Base-by-base conservation (phyloP, 306 rosid species). In the Morella rubra region DNA sequence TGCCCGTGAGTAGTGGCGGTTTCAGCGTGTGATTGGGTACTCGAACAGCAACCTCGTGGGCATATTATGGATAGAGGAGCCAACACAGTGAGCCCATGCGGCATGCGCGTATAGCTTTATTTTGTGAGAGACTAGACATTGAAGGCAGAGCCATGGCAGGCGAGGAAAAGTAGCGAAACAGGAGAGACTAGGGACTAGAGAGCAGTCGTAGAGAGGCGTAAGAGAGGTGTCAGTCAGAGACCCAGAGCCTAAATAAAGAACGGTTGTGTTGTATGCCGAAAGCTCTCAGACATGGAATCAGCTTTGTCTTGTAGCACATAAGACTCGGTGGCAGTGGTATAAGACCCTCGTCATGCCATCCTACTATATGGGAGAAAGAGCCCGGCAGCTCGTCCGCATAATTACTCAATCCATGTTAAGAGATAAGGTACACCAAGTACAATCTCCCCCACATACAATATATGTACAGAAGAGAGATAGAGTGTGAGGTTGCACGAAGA, bases 101-200 rank as follows among this genome's bases (percentile, higher is more conserved):
- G 45, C 76, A 71, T 71, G 76, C 76, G 76, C 45, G 54, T 0
- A 15, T 14, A 47, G 78, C 59, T 73, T 60, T 37, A 3, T 7
- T 44, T 45, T 1, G 64, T 15, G 58, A 18, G 82, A 24, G 74
- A 69, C 18, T 47, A 32, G 65, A 62, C 74, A 44, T 59, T 41
- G 66, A 58, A 74, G 62, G 56, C 7, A 56, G 65, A 55, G 74
- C 50, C 69, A 69, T 42, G 40, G 32, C 73, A 18, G 14, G 75
- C 11, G 46, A 59, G 59, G 22, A 8, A 16, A 32, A 76, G 52
- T 58, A 64, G 74, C 62, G 66, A 59, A 32, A 80, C 76, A 61
- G 37, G 73, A 77, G 77, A 82, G 69, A 72, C 77, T 72, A 69
- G 85, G 83, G 79, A 79, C 83, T 76, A 85, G 84, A 79, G 74